phyloP scores from a whole-genome alignment of 257 asterid genomes.

The Vinca minor region DNA sequence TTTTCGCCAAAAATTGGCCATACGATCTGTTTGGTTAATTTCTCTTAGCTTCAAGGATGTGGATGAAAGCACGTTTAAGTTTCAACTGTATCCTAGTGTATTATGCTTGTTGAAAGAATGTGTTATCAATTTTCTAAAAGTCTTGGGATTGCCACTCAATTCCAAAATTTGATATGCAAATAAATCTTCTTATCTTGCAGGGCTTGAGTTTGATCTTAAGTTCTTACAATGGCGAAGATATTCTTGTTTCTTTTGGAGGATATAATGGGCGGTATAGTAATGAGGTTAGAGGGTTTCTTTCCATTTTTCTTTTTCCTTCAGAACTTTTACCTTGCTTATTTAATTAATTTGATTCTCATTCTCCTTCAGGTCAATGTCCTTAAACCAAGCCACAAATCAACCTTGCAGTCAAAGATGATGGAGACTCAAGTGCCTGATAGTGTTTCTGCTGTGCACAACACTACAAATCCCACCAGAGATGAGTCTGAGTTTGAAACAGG shows the following conservation, averaged over 20 bases:
- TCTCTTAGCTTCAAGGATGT: too few relatives aligned
- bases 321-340: conserved; percentile 14
- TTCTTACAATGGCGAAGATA: conserved; percentile 69
- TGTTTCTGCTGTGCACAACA: conserved; percentile 80
- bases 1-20: background rate
- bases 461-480: conserved; percentile 78
- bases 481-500: conserved; percentile 74
- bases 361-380: conserved; percentile 68
- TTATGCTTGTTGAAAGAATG: background rate
- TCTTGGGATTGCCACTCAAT: background rate
- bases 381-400: conserved; percentile 90
- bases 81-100: too few relatives aligned
- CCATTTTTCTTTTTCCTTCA: conserved; percentile 1
- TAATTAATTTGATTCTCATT: conserved; percentile 19
- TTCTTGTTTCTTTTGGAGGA: conserved; percentile 94
- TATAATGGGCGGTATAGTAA: conserved; percentile 94
- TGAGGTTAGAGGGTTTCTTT: conserved; percentile 44
- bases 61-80: background rate
- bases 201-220: conserved; percentile 87
- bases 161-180: background rate
- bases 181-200: conserved; percentile 33
- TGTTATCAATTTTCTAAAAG: background rate
- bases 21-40: background rate
- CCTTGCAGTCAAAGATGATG: conserved; percentile 65
- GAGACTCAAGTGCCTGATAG: conserved; percentile 73